Evolutionary conservation across 139 green algal genomes (phyloP).

Genomic region (Pedinophyceae sp.): DNA sequence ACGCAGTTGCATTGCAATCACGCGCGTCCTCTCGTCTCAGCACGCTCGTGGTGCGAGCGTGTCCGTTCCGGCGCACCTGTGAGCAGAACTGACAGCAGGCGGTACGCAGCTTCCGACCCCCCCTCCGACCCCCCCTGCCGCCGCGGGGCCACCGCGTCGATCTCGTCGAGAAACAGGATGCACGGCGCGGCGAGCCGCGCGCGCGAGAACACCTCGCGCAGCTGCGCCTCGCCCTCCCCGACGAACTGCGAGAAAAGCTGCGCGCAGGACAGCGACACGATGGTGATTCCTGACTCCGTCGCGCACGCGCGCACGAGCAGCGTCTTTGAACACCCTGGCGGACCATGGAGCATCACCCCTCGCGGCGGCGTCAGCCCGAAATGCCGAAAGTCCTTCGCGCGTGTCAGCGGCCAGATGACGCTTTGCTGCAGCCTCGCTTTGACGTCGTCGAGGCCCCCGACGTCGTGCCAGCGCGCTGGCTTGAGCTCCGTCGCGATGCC

Average conservation of each 20-base stretch:
- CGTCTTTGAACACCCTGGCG: constrained; percentile 77
- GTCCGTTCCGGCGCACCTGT: too few species aligned
- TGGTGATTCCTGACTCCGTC: constrained; percentile 35
- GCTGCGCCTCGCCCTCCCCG: constrained; percentile 61
- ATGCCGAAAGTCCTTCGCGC: constrained; percentile 41
- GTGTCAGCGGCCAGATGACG: constrained; percentile 64
- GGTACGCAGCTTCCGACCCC: constrained; percentile 6
- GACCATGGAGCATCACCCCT: constrained; percentile 71
- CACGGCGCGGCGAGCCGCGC: constrained; percentile 47
- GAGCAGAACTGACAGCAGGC: constrained; percentile 60
- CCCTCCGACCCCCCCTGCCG: constrained; percentile 9
- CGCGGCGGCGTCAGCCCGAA: constrained; percentile 48
- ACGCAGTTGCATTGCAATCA: too few species aligned
- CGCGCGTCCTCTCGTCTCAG: too few species aligned
- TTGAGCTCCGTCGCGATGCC: constrained; percentile 32
- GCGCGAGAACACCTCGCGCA: constrained; percentile 48
- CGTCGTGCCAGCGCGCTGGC: constrained; percentile 41
- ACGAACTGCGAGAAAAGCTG: constrained; percentile 77
- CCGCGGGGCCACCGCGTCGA: constrained; percentile 53
- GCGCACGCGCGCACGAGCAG: constrained; percentile 60
- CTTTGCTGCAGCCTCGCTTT: constrained; percentile 59
- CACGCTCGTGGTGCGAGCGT: too few species aligned
- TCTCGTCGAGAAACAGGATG: constrained; percentile 79
- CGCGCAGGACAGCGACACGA: constrained; percentile 52
- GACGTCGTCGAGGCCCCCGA: constrained; percentile 54